Evolutionary conservation across 441 rosid species (phyloP).

Genomic region (Populus hybrid): DNA sequence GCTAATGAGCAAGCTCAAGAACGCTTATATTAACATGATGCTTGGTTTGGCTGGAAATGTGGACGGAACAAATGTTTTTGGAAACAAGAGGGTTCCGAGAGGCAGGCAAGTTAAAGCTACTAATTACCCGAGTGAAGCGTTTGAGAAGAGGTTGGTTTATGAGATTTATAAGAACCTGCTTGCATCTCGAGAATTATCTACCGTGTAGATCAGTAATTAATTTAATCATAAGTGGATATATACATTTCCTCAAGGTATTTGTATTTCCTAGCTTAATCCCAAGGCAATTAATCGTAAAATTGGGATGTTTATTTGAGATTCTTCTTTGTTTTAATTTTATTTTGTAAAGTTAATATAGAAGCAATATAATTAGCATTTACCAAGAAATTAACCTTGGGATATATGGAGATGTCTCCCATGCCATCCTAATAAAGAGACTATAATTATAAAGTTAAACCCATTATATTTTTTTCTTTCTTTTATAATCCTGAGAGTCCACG

Average conservation of each 20-base stretch:
- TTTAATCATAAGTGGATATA: too few species aligned
- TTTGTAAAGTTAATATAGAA: too few species aligned
- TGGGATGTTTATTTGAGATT: too few species aligned
- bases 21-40: conserved; percentile 43
- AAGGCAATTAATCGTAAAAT: too few species aligned
- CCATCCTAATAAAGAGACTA: not conserved
- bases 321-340: too few species aligned
- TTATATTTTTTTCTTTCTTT: too few species aligned
- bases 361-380: too few species aligned
- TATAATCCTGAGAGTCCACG: too few species aligned
- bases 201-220: not conserved
- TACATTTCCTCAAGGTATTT: too few species aligned
- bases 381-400: too few species aligned
- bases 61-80: conserved; percentile 24
- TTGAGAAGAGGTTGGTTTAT: conserved; percentile 37
- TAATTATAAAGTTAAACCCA: not conserved
- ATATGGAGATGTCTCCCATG: not conserved
- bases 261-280: too few species aligned
- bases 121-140: conserved; percentile 24
- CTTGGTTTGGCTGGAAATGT: conserved; percentile 29
- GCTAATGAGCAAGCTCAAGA: conserved; percentile 34
- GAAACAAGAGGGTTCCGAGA: conserved; percentile 29
- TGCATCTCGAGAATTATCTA: conserved; percentile 25
- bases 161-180: conserved; percentile 43
- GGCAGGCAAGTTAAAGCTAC: conserved; percentile 13